Conservation (phyloP, 73 alveolate genomes). For the Stentor coeruleus region DNA sequence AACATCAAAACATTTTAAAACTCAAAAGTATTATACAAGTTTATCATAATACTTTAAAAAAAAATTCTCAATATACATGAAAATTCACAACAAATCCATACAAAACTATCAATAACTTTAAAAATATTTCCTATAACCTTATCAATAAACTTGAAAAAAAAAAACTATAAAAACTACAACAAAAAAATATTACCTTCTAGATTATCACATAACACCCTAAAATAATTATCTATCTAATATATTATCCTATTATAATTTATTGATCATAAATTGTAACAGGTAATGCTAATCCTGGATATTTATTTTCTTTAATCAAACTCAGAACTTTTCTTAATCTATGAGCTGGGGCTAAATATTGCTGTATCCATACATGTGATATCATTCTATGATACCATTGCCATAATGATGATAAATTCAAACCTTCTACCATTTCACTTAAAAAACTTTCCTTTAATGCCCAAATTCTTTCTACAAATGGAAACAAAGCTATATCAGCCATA, state of each 20-base stretch:
- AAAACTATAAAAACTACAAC: too few species aligned
- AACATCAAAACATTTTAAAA: too few species aligned
- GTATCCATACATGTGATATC: neutral
- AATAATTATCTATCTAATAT: too few species aligned
- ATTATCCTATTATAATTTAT: neutral
- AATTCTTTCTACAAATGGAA: neutral
- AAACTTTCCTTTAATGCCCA: neutral
- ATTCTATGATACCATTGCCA: conserved; percentile 12
- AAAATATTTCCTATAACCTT: too few species aligned
- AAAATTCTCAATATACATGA: too few species aligned
- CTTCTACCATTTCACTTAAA: neutral
- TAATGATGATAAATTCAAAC: neutral
- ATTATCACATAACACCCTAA: too few species aligned
- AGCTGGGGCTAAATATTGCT: neutral
- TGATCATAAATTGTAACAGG: conserved; percentile 14
- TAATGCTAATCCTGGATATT: neutral
- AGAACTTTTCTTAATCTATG: neutral
- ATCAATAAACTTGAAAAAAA: too few species aligned
- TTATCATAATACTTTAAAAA: too few species aligned
- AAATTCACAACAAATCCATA: too few species aligned
- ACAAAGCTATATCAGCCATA: conserved; percentile 1
- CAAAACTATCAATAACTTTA: too few species aligned
- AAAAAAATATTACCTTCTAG: too few species aligned
- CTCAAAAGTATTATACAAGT: too few species aligned
- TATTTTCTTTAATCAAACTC: neutral